Conservation (phyloP, 768 basidiomycete species). For the Gymnopilus junonius region DNA sequence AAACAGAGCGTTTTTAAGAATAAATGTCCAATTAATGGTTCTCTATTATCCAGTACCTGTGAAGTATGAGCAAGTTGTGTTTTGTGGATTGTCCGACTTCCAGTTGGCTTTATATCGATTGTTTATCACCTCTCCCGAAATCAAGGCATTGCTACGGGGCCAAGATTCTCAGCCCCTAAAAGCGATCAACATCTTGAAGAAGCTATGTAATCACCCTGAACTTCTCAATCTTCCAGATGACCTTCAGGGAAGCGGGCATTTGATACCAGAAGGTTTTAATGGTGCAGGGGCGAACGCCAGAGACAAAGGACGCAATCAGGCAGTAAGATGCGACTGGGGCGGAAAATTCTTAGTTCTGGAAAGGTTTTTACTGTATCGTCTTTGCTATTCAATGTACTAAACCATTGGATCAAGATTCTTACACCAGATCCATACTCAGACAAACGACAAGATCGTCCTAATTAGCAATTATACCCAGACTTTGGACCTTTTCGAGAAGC, state of each 20-base stretch:
- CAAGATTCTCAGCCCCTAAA: constrained; percentile 92
- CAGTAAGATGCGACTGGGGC: constrained; percentile 80
- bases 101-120: constrained; percentile 85
- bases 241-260: constrained; percentile 76
- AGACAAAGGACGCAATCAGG: constrained; percentile 48
- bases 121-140: constrained; percentile 93
- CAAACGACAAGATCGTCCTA: constrained; percentile 93
- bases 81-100: constrained; percentile 84
- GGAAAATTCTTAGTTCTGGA: constrained; percentile 96
- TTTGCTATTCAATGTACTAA: neutral
- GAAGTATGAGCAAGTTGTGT: constrained; percentile 98
- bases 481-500: constrained; percentile 88
- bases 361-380: constrained; percentile 49
- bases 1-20: neutral
- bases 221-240: constrained; percentile 85
- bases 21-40: constrained; percentile 4
- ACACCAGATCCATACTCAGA: constrained; percentile 78
- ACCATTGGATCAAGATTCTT: constrained; percentile 61
- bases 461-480: constrained; percentile 98
- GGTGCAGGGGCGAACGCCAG: constrained; percentile 53
- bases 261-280: constrained; percentile 84
- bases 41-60: constrained; percentile 75
- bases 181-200: constrained; percentile 93
- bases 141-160: constrained; percentile 87
- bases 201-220: constrained; percentile 95